Conservation (phyloP, 352 stramenopile genomes). For the Phytopythium cucurbitacearum region DNA sequence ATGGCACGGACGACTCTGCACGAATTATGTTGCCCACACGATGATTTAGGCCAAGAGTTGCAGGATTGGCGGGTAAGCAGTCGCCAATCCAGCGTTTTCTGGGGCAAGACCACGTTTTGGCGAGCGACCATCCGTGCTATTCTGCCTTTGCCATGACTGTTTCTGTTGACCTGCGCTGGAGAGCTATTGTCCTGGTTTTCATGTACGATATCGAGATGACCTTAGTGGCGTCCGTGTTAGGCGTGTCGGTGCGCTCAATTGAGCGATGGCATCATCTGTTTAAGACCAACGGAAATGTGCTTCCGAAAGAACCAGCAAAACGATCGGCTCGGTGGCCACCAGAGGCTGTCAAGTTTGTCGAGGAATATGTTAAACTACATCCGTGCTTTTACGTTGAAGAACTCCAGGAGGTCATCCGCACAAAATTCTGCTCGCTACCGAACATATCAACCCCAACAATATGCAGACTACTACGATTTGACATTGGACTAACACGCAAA, state of each 20-base stretch:
- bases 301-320: background rate
- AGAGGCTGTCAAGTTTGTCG: conserved; percentile 3
- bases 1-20: too few relatives aligned
- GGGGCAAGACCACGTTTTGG: too few relatives aligned
- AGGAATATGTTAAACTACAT: conserved; percentile 3
- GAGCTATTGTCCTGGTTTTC: conserved; percentile 1
- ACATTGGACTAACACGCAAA: conserved; percentile 4
- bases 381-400: conserved; percentile 8
- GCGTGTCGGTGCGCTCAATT: conserved; percentile 1
- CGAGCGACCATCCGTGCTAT: too few relatives aligned
- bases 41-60: background rate
- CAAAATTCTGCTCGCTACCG: background rate
- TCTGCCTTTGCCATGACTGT: background rate
- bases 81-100: too few relatives aligned
- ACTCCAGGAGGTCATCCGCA: conserved; percentile 1
- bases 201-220: conserved; percentile 5
- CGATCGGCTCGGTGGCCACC: conserved; percentile 1
- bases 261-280: conserved; percentile 5
- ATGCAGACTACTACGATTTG: conserved; percentile 3
- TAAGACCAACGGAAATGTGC: background rate
- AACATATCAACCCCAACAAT: conserved; percentile 3
- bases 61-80: too few relatives aligned
- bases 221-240: conserved; percentile 2
- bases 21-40: conserved; percentile 7
- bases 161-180: conserved; percentile 3